phyloP scores from a whole-genome alignment of 257 asterid species.

The Echites panduratus region DNA sequence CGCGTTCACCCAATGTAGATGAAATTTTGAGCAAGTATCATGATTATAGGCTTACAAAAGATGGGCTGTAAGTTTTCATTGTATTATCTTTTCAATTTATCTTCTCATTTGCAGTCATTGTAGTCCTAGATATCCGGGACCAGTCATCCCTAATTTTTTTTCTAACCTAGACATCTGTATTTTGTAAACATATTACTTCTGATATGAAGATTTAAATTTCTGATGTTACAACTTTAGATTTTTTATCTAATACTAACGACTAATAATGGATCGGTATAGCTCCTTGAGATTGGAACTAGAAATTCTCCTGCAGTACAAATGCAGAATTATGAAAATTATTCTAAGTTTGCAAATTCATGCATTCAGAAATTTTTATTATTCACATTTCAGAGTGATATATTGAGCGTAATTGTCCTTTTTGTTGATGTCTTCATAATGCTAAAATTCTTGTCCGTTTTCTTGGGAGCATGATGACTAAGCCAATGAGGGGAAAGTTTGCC shows the following conservation, averaged over 20 bases:
- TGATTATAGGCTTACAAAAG: slow-evolving; percentile 49
- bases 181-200: background rate
- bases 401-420: background rate
- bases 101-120: background rate
- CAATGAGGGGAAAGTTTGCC: background rate
- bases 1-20: slow-evolving; percentile 56
- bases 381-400: background rate
- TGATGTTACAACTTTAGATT: too few relatives aligned
- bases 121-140: background rate
- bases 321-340: background rate
- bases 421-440: background rate
- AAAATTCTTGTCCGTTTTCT: background rate
- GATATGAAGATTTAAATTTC: background rate
- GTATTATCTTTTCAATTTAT: background rate
- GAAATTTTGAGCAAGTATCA: slow-evolving; percentile 56
- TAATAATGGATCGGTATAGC: background rate
- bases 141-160: background rate
- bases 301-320: background rate
- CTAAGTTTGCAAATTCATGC: background rate
- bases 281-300: background rate
- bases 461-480: background rate
- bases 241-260: background rate
- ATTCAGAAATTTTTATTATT: background rate
- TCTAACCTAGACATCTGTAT: background rate
- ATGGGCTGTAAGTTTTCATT: slow-evolving; percentile 39